These are phyloP conservation scores for Nakazawaea pomicola DNA, from an alignment of 805 yeast species.

Conservation along the genomic window DNA sequence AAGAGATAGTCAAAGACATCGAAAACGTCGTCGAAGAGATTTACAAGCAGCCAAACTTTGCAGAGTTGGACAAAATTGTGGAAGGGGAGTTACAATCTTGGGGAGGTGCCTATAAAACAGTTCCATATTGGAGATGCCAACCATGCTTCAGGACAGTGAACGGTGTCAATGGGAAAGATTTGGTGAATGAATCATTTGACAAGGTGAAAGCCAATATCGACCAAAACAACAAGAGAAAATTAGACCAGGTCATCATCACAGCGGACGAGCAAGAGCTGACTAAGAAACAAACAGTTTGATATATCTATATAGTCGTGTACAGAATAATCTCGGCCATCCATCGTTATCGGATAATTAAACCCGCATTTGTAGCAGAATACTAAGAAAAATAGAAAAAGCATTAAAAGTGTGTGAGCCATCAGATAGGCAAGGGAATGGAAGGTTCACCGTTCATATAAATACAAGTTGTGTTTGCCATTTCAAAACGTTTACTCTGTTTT, in stretches of 20 bases:
- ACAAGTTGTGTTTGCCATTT: no score
- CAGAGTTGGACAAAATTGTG: constrained; percentile 47
- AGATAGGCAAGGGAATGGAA: no score
- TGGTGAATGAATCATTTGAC: constrained; percentile 20
- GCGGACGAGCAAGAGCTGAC: not conserved
- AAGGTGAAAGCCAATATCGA: constrained; percentile 7
- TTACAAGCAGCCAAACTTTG: constrained; percentile 45
- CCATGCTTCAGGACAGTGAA: constrained; percentile 90
- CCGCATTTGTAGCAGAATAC: no score
- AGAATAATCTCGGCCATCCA: not conserved
- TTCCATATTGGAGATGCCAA: constrained; percentile 96
- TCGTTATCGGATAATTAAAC: not conserved
- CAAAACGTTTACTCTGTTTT: no score
- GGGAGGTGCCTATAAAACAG: constrained; percentile 77
- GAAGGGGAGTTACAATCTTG: constrained; percentile 53
- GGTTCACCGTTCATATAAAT: no score
- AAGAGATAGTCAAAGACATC: constrained; percentile 52
- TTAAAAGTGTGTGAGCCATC: no score
- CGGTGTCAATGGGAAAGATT: constrained; percentile 56
- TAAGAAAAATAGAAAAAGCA: no score
- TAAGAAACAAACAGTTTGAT: not conserved
- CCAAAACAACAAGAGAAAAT: constrained; percentile 2
- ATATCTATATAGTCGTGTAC: not conserved
- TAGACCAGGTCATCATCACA: not conserved
- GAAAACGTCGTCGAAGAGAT: constrained; percentile 62